These are phyloP conservation scores for Perilla frutescens DNA, from an alignment of 257 asterid genomes.

Conservation along the genomic window DNA sequence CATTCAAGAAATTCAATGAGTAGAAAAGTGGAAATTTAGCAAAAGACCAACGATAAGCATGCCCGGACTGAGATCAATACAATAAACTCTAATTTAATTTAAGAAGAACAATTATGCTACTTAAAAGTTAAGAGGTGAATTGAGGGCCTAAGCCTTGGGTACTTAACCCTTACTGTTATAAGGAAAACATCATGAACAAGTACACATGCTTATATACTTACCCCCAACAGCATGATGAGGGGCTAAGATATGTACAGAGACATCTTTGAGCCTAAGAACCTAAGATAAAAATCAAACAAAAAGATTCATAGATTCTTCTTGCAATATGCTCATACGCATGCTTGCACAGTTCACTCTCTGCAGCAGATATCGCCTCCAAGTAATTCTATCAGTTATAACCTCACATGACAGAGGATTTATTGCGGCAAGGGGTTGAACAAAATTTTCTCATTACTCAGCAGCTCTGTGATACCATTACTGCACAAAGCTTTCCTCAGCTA, in stretches of 20 bases:
- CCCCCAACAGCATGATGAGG: neutral
- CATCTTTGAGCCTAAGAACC: conserved; percentile 19
- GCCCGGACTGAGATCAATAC: neutral
- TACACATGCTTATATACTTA: neutral
- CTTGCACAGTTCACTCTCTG: conserved; percentile 8
- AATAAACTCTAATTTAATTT: conserved; percentile 10
- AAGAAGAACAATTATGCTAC: neutral
- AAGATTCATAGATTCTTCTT: conserved; percentile 18
- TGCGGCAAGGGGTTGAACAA: neutral
- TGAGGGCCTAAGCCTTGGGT: neutral
- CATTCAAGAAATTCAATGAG: neutral
- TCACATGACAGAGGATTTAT: conserved; percentile 16
- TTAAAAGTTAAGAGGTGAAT: neutral
- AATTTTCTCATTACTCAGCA: conserved; percentile 9
- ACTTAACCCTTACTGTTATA: neutral
- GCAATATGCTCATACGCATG: conserved; percentile 15
- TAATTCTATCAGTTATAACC: neutral
- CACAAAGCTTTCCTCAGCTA: conserved; percentile 20
- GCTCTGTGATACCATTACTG: conserved; percentile 10
- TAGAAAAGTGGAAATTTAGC: conserved; percentile 7
- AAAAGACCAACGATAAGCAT: conserved; percentile 15
- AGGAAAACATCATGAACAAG: conserved; percentile 8
- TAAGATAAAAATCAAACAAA: neutral
- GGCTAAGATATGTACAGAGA: neutral
- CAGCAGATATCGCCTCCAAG: conserved; percentile 4